Evolutionary conservation across 176 grass and related monocot genomes (phyloP), one percentile per base, ranked within the genome.

Genomic region (Saccharum spontaneum): DNA sequence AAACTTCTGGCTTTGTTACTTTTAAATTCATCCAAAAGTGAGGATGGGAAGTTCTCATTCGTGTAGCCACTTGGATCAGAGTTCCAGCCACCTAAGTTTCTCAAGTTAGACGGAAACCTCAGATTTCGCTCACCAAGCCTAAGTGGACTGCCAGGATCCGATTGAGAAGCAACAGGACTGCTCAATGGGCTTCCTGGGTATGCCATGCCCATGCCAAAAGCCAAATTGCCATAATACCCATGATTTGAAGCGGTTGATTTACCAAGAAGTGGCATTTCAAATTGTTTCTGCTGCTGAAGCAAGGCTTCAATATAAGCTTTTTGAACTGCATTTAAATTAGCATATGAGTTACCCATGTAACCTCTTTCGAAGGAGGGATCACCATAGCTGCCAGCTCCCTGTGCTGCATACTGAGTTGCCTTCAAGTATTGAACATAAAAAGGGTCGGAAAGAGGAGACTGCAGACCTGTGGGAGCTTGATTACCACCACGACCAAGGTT

Each of bases 11-110:
- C 82, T 73, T 97, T 97, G 61, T 93, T 97, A 72, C 87, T 91
- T 89, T 94, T 97, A 68, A 97, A 97, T 80, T 97, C 95, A 78
- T 97, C 95, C 82, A 97, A 61, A 87, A 97, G 92, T 12, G 95
- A 92, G 79, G 95, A 94, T 81, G 90, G 88, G 60, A 93, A 91
- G 85, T 76, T 89, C n/a, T 85, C 92, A 24, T 88, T 91, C 86
- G 88, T 90, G 57, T 74, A 89, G 67, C 73, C 84, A 67, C 88
- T 85, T 85, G 85, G 60, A 88, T 92, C 90, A 86, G 78, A 83
- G 70, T 80, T 76, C 92, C 95, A 97, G 63, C 40, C 76, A 82
- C 84, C 67, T 49, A 92, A 59, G 76, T 89, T 97, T 81, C 90
- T 94, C 45, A 82, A 79, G 39, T 85, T 88, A 71, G 88, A 84